Conservation (phyloP, 2,329 filamentous ascomycete species). For the Penicillium sclerotigenum region DNA sequence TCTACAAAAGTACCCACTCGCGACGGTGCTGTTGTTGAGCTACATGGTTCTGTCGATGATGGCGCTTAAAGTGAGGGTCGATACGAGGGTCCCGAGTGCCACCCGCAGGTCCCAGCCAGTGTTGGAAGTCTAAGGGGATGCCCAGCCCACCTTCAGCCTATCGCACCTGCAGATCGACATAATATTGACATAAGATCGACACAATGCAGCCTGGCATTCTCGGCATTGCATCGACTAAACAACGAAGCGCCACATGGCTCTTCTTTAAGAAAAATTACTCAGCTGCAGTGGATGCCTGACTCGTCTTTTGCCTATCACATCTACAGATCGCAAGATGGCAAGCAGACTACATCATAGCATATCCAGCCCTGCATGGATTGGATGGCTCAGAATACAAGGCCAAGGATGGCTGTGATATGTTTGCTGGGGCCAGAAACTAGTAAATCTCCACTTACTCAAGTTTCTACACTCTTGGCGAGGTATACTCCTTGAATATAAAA, state of each 20-base stretch:
- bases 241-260: background rate
- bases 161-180: background rate
- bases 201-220: background rate
- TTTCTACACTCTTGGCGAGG: background rate
- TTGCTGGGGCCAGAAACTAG: background rate
- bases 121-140: too few relatives aligned
- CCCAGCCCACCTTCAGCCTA: background rate
- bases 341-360: background rate
- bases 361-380: background rate
- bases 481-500: background rate
- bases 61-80: background rate
- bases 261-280: background rate
- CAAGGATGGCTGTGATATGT: background rate
- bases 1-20: slow-evolving; percentile 25
- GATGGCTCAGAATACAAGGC: background rate
- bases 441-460: background rate
- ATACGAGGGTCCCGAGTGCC: background rate
- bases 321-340: background rate
- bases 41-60: slow-evolving; percentile 20
- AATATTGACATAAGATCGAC: background rate
- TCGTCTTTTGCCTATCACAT: background rate
- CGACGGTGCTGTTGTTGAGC: slow-evolving; percentile 19
- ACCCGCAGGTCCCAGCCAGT: too few relatives aligned
- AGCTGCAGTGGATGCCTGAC: background rate
- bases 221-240: background rate